These are phyloP conservation scores for Venturia oleaginea DNA, from an alignment of 2,329 filamentous ascomycete species.

Conservation along the genomic window DNA sequence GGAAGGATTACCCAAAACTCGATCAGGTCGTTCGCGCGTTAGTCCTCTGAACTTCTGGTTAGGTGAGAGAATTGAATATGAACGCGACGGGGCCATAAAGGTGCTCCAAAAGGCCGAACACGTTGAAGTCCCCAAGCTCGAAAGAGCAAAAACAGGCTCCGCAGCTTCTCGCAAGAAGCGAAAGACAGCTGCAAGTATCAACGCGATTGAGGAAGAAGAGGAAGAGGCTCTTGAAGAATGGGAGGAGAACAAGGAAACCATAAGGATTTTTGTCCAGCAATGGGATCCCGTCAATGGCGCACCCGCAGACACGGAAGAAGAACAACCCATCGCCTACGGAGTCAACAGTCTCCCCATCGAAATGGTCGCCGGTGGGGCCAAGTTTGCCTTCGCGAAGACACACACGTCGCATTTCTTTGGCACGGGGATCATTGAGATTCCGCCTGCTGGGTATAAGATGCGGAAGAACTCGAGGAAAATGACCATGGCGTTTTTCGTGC, in stretches of 20 bases:
- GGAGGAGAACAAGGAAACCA: constrained; percentile 57
- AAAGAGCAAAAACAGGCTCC: background rate
- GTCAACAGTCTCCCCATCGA: constrained; percentile 45
- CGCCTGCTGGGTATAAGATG: constrained; percentile 72
- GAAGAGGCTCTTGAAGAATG: constrained; percentile 51
- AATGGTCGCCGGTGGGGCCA: constrained; percentile 51
- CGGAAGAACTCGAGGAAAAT: constrained; percentile 90
- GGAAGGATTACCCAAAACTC: constrained; percentile 51
- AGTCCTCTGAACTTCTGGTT: constrained; percentile 78
- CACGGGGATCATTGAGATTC: constrained; percentile 80
- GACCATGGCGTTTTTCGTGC: constrained; percentile 95
- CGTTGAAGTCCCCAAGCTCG: constrained; percentile 30
- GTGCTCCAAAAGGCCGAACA: constrained; percentile 70
- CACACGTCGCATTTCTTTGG: constrained; percentile 79
- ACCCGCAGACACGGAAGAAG: constrained; percentile 39
- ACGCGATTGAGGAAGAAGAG: constrained; percentile 42
- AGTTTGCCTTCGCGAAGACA: constrained; percentile 84
- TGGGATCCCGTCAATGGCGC: constrained; percentile 55
- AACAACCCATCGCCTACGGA: constrained; percentile 50
- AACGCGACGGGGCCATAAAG: constrained; percentile 59
- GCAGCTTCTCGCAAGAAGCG: constrained; percentile 1
- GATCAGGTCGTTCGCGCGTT: constrained; percentile 70
- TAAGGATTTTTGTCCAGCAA: constrained; percentile 53
- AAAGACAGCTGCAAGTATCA: constrained; percentile 10
- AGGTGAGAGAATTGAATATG: constrained; percentile 68